Conservation (phyloP, 108 stramenopile species). For the Cyclotella choctawhatcheeana region DNA sequence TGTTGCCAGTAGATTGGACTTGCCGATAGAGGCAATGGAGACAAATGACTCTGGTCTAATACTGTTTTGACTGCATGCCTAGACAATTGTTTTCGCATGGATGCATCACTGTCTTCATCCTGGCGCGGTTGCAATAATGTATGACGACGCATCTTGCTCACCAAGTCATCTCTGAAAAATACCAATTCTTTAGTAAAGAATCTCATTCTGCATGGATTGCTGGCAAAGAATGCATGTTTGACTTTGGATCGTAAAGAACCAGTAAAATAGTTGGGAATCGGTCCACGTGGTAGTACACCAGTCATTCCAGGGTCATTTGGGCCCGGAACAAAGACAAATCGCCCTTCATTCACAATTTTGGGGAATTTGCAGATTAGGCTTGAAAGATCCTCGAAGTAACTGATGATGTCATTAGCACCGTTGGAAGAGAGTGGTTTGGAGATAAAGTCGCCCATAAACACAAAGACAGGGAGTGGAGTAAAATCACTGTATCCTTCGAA, state of each 20-base stretch:
- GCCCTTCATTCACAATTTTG: slow-evolving; percentile 58
- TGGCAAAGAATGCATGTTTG: slow-evolving; percentile 56
- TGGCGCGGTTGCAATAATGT: slow-evolving; percentile 63
- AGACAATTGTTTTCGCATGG: slow-evolving; percentile 24
- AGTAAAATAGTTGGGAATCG: slow-evolving; percentile 68
- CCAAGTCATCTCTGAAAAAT: slow-evolving; percentile 89
- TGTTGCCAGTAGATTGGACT: slow-evolving; percentile 92
- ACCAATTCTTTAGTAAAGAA: slow-evolving; percentile 91
- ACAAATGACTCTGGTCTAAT: slow-evolving; percentile 91
- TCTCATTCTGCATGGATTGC: slow-evolving; percentile 89
- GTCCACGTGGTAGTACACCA: slow-evolving; percentile 69
- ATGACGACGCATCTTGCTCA: slow-evolving; percentile 80
- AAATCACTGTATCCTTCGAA: slow-evolving; percentile 73
- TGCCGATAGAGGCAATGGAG: slow-evolving; percentile 71
- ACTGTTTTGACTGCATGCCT: slow-evolving; percentile 83
- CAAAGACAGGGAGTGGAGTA: slow-evolving; percentile 72
- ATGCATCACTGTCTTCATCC: slow-evolving; percentile 31
- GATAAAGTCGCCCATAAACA: slow-evolving; percentile 95
- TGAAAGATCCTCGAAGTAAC: slow-evolving; percentile 72
- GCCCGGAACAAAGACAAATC: slow-evolving; percentile 93
- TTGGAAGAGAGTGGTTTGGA: slow-evolving; percentile 57
- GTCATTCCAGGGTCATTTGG: slow-evolving; percentile 78
- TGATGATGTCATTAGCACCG: slow-evolving; percentile 53
- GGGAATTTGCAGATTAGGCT: slow-evolving; percentile 67
- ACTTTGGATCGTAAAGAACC: slow-evolving; percentile 47